A percentile compares a stretch with the other conserved stretches of the same genome.
phyloP scores from a whole-genome alignment of 2,329 filamentous ascomycete species.

The Sporothrix pallida region DNA sequence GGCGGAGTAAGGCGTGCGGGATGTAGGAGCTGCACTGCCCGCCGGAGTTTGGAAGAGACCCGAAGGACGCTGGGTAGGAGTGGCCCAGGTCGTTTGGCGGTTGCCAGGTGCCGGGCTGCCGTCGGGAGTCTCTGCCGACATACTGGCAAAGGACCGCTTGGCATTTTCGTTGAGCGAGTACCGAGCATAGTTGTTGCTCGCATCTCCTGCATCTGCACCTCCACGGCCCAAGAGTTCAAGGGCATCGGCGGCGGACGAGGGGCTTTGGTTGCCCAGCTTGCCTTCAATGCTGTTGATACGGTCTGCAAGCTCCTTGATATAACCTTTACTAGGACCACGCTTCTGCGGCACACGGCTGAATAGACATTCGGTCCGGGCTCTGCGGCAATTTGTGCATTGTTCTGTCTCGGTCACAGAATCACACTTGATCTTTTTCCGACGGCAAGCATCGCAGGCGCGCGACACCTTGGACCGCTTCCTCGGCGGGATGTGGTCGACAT shows the following conservation, averaged over 20 bases:
- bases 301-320: constrained; percentile 91
- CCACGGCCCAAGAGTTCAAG: constrained; percentile 31
- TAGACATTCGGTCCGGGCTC: constrained; percentile 76
- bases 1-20: constrained; percentile 32
- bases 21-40: constrained; percentile 33
- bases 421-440: constrained; percentile 88
- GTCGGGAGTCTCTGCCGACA: constrained; percentile 48
- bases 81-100: constrained; percentile 55
- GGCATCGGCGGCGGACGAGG: constrained; percentile 46
- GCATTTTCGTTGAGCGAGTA: constrained; percentile 46
- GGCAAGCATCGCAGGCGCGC: constrained; percentile 85
- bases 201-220: constrained; percentile 43
- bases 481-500: constrained; percentile 65
- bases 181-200: constrained; percentile 53
- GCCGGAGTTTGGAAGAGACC: constrained; percentile 40
- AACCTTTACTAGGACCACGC: constrained; percentile 88
- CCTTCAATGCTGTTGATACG: constrained; percentile 82
- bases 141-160: constrained; percentile 58
- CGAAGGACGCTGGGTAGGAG: constrained; percentile 55
- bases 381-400: constrained; percentile 80
- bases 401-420: constrained; percentile 77
- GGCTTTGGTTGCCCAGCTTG: constrained; percentile 64
- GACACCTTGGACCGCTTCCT: constrained; percentile 86
- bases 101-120: constrained; percentile 49
- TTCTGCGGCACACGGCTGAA: constrained; percentile 91